Evolutionary conservation across 306 rosid species (phyloP).

Genomic region (Fagus sylvatica): DNA sequence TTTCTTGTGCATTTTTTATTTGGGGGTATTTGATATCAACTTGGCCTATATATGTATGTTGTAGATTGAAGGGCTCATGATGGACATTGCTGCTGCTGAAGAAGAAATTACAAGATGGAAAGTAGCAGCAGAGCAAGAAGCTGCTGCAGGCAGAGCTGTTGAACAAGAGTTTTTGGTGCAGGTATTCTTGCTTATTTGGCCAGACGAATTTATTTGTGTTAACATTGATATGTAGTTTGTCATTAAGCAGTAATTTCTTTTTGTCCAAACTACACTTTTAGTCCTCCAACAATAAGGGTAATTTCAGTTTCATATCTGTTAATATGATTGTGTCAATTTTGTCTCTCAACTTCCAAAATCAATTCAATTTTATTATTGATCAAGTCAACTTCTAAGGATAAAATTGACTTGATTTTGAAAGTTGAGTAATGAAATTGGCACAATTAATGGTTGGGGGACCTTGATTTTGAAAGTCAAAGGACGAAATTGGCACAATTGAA

Average conservation of each 20-base stretch:
- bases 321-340: no score
- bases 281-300: no score
- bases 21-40: slow-evolving; percentile 9
- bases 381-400: no score
- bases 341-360: no score
- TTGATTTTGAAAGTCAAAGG: no score
- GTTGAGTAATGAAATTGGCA: no score
- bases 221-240: neutral
- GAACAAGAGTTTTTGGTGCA: slow-evolving; percentile 86
- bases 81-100: slow-evolving; percentile 96
- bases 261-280: neutral
- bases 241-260: neutral
- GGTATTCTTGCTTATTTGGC: slow-evolving; percentile 47
- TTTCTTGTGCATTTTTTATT: neutral
- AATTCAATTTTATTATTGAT: no score
- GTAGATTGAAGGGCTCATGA: slow-evolving; percentile 96
- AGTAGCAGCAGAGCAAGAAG: slow-evolving; percentile 98
- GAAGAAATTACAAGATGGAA: slow-evolving; percentile 98
- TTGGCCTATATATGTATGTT: slow-evolving; percentile 24
- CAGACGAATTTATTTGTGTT: slow-evolving; percentile 7
- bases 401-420: no score
- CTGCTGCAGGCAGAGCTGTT: slow-evolving; percentile 92
- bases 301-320: no score
- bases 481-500: no score
- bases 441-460: no score